Evolutionary conservation across 257 asterid genomes (phyloP), one percentile per base, ranked within the genome.

Genomic region (Voacanga thouarsii): DNA sequence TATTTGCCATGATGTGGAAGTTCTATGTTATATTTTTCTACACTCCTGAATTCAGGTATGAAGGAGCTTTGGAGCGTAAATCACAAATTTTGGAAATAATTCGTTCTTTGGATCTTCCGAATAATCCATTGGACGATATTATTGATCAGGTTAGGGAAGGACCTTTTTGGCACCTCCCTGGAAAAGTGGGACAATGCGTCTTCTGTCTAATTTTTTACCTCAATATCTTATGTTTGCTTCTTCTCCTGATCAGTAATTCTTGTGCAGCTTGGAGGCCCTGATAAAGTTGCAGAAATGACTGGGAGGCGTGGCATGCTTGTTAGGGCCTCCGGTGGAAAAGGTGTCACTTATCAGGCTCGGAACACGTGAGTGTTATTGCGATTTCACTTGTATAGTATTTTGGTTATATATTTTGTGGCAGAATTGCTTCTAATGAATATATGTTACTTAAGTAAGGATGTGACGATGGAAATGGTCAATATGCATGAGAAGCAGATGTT

Each of bases 271-370:
- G 99, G 97, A 73, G 99, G 98, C 73, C 98, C 99, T 66, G 97
- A 92, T 77, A 89, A 89, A 75, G 99, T 96, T 80, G 97, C 97
- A 66, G 99, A 93, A 90, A 96, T 96, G 75, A 93, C 98, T 28
- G 99, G 99, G 84, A 87, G 99, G 80, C 89, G 91, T 57, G 97
- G 99, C 86, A 93, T 95, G 99, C 90, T 95, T 83, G 96, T 95
- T 79, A 85, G 99, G 87, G 86, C 89, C 63, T 85, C 99, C 81
- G 92, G 87, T 41, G 98, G 98, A 71, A 96, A 93, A 85, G 99
- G 98, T 79, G 99, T 95, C 75, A 87, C 96, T 44, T 96, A 96
- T 86, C 99, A 93, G 88, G 85, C 97, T 82, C 93, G 99, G 56
- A 96, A 92, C 89, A 92, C 98, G 98, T 96, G 87, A 90, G 99